Evolutionary conservation across 768 basidiomycete species (phyloP).

Genomic region (Cystofilobasidium ferigula): DNA sequence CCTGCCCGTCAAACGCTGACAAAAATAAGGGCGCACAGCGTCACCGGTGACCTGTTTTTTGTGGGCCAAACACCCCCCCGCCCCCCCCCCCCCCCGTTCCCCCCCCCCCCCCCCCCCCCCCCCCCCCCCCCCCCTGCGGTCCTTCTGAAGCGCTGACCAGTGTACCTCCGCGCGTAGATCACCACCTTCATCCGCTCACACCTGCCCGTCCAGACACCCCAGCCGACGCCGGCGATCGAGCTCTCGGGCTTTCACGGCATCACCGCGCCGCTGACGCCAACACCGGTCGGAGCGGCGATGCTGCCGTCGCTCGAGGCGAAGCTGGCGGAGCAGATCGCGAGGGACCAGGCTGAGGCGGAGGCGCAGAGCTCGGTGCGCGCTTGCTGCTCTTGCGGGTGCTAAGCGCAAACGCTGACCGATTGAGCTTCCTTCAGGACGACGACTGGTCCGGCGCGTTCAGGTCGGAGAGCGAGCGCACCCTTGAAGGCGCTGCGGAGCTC

Average conservation of each 20-base stretch:
- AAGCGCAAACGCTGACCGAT: background rate
- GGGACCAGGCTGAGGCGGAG: background rate
- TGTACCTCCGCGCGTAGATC: too few relatives aligned
- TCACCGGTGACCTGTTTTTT: too few relatives aligned
- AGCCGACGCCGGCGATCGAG: background rate
- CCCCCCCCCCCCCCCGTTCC: too few relatives aligned
- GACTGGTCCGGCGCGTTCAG: background rate
- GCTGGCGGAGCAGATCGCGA: background rate
- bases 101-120: too few relatives aligned
- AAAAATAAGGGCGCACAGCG: too few relatives aligned
- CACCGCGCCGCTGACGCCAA: background rate
- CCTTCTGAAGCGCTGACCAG: too few relatives aligned
- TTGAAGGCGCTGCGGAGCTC: slow-evolving; percentile 14
- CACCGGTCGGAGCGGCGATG: background rate
- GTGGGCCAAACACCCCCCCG: too few relatives aligned
- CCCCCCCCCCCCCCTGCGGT: background rate
- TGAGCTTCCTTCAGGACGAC: background rate
- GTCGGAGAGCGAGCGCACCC: slow-evolving; percentile 9
- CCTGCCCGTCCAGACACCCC: background rate
- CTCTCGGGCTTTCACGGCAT: background rate
- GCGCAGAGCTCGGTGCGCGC: background rate
- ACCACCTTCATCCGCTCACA: background rate
- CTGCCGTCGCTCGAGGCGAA: background rate
- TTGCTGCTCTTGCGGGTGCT: background rate
- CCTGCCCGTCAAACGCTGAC: too few relatives aligned